Percentiles rank a stretch among this genome's conserved stretches.
Conservation (phyloP, 2,329 filamentous ascomycete species). For the Colletotrichum scovillei region DNA sequence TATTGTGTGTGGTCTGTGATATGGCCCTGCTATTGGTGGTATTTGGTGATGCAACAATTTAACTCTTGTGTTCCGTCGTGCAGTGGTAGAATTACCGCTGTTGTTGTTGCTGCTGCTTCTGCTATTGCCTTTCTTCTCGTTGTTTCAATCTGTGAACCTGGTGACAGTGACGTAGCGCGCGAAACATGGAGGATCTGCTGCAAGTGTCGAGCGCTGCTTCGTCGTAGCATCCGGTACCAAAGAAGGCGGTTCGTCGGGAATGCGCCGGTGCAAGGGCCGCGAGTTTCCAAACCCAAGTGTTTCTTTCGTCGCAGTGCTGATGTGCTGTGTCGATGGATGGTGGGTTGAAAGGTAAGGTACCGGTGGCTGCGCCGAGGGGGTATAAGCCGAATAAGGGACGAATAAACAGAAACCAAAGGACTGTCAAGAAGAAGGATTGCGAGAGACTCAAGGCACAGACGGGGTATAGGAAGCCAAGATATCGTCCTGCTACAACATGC, state of each 20-base stretch:
- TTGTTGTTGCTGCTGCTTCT: neutral
- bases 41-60: neutral
- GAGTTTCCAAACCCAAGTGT: neutral
- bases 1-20: neutral
- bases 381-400: conserved; percentile 24
- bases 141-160: conserved; percentile 21
- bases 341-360: neutral
- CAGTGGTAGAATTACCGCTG: too few species aligned
- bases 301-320: neutral
- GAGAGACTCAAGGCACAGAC: neutral
- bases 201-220: neutral
- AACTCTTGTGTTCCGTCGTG: neutral
- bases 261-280: neutral
- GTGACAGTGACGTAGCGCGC: conserved; percentile 28
- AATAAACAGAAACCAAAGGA: neutral
- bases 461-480: neutral
- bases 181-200: conserved; percentile 3
- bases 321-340: neutral
- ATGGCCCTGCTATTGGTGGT: neutral
- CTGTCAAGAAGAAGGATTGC: neutral
- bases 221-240: conserved; percentile 11
- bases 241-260: neutral
- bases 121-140: neutral
- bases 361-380: neutral
- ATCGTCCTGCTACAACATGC: neutral